Conservation (phyloP, 345 rosid species). For the Brassica juncea region DNA sequence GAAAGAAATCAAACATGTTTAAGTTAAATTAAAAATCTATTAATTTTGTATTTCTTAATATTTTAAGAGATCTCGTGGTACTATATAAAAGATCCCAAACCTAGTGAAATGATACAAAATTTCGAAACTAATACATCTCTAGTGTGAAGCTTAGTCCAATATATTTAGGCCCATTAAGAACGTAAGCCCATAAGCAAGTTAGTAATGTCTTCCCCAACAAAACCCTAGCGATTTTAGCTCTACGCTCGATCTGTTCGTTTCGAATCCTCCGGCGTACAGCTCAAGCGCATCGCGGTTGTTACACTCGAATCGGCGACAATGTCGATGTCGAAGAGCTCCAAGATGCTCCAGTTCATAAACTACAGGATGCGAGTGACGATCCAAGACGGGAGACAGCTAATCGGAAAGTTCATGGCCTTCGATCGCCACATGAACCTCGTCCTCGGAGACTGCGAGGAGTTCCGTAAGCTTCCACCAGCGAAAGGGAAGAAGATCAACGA, state of each 20-base stretch:
- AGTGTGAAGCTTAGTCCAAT: background rate
- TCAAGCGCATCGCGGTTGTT: background rate
- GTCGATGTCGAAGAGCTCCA: slow-evolving; percentile 98
- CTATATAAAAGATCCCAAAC: too few relatives aligned
- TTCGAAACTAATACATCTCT: too few relatives aligned
- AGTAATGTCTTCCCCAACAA: background rate
- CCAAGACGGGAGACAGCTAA: slow-evolving; percentile 93
- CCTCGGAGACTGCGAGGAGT: slow-evolving; percentile 97
- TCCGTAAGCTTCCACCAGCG: slow-evolving; percentile 89
- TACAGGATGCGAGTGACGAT: slow-evolving; percentile 97
- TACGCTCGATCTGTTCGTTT: slow-evolving; percentile 6
- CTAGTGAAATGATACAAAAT: too few relatives aligned
- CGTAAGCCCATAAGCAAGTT: slow-evolving; percentile 2
- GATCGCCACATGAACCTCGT: slow-evolving; percentile 99
- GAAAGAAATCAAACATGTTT: too few relatives aligned
- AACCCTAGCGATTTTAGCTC: slow-evolving; percentile 22
- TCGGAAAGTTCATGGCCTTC: slow-evolving; percentile 98
- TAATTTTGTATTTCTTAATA: too few relatives aligned
- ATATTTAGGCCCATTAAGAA: background rate
- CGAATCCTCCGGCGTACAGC: slow-evolving; percentile 12
- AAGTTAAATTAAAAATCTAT: too few relatives aligned
- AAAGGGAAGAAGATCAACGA: slow-evolving; percentile 80
- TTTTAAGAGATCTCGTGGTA: too few relatives aligned
- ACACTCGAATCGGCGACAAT: slow-evolving; percentile 42
- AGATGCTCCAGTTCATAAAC: slow-evolving; percentile 96